phyloP scores from a whole-genome alignment of 2,329 filamentous ascomycete species.

The Colletotrichum paranaense region DNA sequence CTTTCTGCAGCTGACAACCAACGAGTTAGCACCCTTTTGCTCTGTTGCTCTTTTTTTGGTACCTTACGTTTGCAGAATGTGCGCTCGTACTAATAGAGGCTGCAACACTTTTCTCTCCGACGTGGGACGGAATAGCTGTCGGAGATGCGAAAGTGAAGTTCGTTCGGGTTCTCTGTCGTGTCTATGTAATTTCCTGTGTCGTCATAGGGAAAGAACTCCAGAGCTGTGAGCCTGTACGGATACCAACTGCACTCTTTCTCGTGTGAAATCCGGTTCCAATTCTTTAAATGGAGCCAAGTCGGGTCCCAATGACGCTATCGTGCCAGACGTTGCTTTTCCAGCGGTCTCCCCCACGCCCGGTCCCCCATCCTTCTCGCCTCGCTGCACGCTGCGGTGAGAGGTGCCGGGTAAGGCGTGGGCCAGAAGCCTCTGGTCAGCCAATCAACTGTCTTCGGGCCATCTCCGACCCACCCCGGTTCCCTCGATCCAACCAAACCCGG shows the following conservation, averaged over 20 bases:
- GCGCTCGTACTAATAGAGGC: not conserved
- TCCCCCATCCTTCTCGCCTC: not conserved
- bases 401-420: slow-evolving; percentile 1
- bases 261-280: slow-evolving; percentile 16
- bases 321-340: slow-evolving; percentile 15
- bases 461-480: not conserved
- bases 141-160: not conserved
- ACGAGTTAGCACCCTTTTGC: not conserved
- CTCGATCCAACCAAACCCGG: not conserved
- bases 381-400: not conserved
- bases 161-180: not conserved
- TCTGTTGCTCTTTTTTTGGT: not conserved
- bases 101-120: not conserved
- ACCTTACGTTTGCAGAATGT: not conserved
- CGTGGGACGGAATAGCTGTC: not conserved
- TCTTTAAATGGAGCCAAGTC: not conserved
- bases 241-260: not conserved
- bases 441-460: not conserved
- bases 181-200: not conserved
- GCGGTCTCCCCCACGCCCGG: slow-evolving; percentile 16
- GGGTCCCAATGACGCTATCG: slow-evolving; percentile 31
- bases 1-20: not conserved
- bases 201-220: slow-evolving; percentile 4
- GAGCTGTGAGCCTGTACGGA: not conserved
- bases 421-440: not conserved